A percentile compares a stretch with the other conserved stretches of the same genome.
These are phyloP conservation scores for Cicer yamashitae DNA, from an alignment of 306 rosid species.

Conservation along the genomic window DNA sequence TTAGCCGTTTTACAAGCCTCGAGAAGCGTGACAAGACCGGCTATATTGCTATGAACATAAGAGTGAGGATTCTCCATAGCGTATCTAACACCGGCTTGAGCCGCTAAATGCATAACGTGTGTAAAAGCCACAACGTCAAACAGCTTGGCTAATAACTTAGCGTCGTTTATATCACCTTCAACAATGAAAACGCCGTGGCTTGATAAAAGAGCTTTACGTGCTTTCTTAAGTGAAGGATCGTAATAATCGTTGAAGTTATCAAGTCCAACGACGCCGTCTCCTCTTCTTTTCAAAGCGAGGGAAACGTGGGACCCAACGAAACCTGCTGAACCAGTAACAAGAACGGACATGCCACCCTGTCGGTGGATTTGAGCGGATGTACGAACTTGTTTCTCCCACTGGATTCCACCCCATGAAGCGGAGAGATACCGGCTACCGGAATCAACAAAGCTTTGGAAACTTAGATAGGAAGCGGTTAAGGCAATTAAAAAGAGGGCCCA, in stretches of 20 bases:
- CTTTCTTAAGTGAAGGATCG: constrained; percentile 79
- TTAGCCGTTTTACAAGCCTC: constrained; percentile 76
- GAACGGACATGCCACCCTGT: constrained; percentile 71
- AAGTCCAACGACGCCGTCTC: constrained; percentile 85
- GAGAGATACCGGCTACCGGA: constrained; percentile 71
- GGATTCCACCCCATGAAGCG: constrained; percentile 90
- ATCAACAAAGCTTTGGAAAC: constrained; percentile 77
- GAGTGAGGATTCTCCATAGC: constrained; percentile 93
- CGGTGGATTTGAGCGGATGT: constrained; percentile 75
- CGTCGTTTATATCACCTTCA: constrained; percentile 80
- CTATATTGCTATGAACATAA: constrained; percentile 88
- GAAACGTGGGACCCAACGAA: constrained; percentile 84
- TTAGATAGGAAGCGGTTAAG: constrained; percentile 75
- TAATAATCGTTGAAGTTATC: constrained; percentile 86
- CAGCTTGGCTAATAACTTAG: constrained; percentile 64
- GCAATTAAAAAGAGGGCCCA: constrained; percentile 87
- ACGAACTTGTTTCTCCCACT: constrained; percentile 92
- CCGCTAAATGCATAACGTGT: constrained; percentile 90
- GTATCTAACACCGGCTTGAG: constrained; percentile 91
- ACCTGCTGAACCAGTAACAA: constrained; percentile 82
- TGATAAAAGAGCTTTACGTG: constrained; percentile 59
- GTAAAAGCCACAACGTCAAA: constrained; percentile 82
- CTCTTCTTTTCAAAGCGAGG: constrained; percentile 67
- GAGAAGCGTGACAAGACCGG: constrained; percentile 81
- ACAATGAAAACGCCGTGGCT: constrained; percentile 64